Percentiles rank a stretch among this genome's conserved stretches.
Conservation (phyloP, 768 basidiomycete genomes). For the button mushroom (Agaricus bisporus) region DNA sequence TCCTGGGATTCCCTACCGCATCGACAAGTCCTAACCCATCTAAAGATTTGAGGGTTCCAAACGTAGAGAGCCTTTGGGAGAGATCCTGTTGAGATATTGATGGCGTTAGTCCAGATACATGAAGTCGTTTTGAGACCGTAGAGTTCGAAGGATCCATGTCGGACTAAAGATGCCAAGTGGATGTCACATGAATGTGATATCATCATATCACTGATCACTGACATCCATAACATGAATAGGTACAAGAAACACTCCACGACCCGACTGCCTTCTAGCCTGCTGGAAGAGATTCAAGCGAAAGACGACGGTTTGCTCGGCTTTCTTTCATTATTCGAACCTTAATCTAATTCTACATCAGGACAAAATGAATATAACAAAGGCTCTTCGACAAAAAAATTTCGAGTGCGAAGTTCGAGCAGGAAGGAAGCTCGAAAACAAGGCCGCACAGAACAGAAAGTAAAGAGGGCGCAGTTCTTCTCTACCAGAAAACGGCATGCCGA, state of each 20-base stretch:
- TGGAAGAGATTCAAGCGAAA: conserved; percentile 2
- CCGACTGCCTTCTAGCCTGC: not conserved
- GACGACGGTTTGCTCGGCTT: not conserved
- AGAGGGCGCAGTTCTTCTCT: conserved; percentile 57
- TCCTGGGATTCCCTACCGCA: conserved; percentile 58
- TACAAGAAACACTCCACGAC: conserved; percentile 2
- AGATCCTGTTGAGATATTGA: conserved; percentile 53
- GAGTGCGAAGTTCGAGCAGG: conserved; percentile 28
- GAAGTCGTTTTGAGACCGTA: conserved; percentile 15
- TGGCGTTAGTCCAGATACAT: conserved; percentile 72
- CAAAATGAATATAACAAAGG: not conserved
- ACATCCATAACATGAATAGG: not conserved
- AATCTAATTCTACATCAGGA: not conserved
- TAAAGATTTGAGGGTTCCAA: conserved; percentile 62
- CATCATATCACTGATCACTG: no score
- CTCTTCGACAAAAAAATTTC: not conserved
- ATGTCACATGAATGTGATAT: no score
- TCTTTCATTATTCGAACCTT: not conserved
- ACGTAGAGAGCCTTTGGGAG: conserved; percentile 49
- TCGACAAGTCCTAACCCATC: conserved; percentile 66
- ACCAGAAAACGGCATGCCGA: conserved; percentile 32
- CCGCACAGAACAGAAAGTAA: conserved; percentile 51
- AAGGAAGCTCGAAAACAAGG: conserved; percentile 64
- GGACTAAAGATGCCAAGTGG: no score
- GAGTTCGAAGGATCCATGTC: no score